Percentiles rank a stretch among this genome's conserved stretches.
Evolutionary conservation across 345 rosid species (phyloP).

Genomic region (Diplotaxis tenuifolia): DNA sequence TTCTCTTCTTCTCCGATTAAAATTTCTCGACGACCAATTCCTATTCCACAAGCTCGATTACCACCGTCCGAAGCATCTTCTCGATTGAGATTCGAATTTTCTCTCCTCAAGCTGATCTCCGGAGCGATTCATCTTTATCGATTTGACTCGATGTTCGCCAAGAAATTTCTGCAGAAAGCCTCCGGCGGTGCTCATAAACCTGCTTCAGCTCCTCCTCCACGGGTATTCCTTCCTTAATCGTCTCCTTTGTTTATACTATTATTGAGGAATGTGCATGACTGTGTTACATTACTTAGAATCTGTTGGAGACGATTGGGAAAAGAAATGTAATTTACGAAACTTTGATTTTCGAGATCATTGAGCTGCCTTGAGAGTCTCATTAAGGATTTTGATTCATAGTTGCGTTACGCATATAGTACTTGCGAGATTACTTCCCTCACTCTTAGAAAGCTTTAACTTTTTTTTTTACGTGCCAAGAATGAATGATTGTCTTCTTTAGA

Average conservation of each 20-base stretch:
- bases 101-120: too few species aligned
- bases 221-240: slow-evolving; percentile 32
- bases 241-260: too few species aligned
- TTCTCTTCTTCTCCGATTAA: slow-evolving; percentile 1
- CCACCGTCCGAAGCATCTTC: slow-evolving; percentile 5
- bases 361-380: slow-evolving; percentile 7
- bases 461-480: too few species aligned
- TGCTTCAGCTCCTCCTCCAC: slow-evolving; percentile 34
- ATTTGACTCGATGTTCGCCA: slow-evolving; percentile 50
- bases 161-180: slow-evolving; percentile 46
- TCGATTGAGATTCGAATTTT: slow-evolving; percentile 3
- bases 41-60: background rate
- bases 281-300: too few species aligned
- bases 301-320: too few species aligned
- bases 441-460: too few species aligned
- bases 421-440: too few species aligned
- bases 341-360: too few species aligned
- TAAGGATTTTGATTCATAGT: slow-evolving; percentile 11
- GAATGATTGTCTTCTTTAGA: too few species aligned
- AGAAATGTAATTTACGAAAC: too few species aligned
- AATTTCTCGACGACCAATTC: slow-evolving; percentile 18
- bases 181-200: slow-evolving; percentile 24
- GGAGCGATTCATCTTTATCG: slow-evolving; percentile 11
- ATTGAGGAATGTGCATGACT: too few species aligned
- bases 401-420: too few species aligned